Base-by-base conservation (phyloP, 495 filamentous ascomycete genomes). In the Trichocladium uniseriatum region DNA sequence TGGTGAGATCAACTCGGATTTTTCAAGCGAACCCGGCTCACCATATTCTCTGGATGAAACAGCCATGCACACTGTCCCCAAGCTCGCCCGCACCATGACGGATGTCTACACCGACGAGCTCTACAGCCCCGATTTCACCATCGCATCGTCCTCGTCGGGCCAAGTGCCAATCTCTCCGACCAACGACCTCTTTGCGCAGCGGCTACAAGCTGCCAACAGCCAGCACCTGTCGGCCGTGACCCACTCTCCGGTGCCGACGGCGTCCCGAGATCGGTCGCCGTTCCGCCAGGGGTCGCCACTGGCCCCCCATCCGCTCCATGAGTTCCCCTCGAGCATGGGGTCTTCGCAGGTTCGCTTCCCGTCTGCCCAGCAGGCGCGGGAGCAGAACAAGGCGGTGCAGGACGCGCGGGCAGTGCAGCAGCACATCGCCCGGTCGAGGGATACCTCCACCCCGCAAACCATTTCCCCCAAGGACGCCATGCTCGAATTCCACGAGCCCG, bases 391-490 rank as follows among this genome's bases (percentile, higher is more conserved):
- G 58, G 71, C 74, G 6, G 76, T 80, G 54, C 69, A 72, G 21
- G 80, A 84, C 38, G 76, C 76, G 4, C 63, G 61, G 42, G 75
- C 72, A 43, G 51, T 79, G 22, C 70, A 69, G 47, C 71, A 75
- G 44, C 77, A 79, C 43, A 63, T 79, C 52, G 63, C 64, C 42
- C 67, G 65, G 53, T 64, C 59, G 58, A 49, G 62, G 22, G 60
- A 73, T 16, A 66, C 72, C 7, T 61, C 70, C 51, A 80, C 80
- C 11, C 81, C 87, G 0, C 87, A 87, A 62, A 96, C 94, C 5
- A 96, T 98, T 44, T 98, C 92, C 13, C 92, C 92, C 27, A 94
- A 96, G 72, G 92, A 97, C 59, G 88, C 89, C 5, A 63, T 91
- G 51, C 70, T 94, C 50, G 91, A 95, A 21, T 95, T 88, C 63